Evolutionary conservation across 176 grass and related monocot genomes (phyloP).

Genomic region (Phoenix dactylifera): DNA sequence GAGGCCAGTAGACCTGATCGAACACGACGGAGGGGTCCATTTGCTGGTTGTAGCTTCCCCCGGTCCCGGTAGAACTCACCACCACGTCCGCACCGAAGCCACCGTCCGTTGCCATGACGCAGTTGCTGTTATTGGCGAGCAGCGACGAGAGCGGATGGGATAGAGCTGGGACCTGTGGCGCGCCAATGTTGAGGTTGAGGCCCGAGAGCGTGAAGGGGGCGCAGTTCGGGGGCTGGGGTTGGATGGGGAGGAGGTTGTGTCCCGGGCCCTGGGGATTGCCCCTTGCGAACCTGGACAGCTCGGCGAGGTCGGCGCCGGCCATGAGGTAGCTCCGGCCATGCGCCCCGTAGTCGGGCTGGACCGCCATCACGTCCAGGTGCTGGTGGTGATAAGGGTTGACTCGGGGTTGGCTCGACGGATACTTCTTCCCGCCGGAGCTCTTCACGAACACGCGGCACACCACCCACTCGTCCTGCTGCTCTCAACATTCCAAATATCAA

Average conservation of each 20-base stretch:
- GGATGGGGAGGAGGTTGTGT: conserved; percentile 50
- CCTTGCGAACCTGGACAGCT: conserved; percentile 49
- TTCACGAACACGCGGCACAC: conserved; percentile 77
- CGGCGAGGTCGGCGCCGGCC: conserved; percentile 30
- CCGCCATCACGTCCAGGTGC: conserved; percentile 30
- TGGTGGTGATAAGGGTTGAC: conserved; percentile 30
- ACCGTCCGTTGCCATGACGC: too few species aligned
- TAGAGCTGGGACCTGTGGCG: background rate
- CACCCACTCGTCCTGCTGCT: conserved; percentile 63
- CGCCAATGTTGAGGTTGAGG: conserved; percentile 60
- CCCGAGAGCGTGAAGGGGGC: conserved; percentile 34
- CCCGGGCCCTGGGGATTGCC: conserved; percentile 31
- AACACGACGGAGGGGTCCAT: too few species aligned
- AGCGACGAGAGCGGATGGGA: conserved; percentile 26
- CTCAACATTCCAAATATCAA: background rate
- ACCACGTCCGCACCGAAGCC: too few species aligned
- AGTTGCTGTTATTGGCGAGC: conserved; percentile 13
- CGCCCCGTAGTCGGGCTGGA: too few species aligned
- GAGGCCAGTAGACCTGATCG: too few species aligned
- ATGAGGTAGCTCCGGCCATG: conserved; percentile 9
- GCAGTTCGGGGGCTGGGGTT: conserved; percentile 24
- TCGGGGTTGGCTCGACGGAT: conserved; percentile 53
- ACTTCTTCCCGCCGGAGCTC: conserved; percentile 32
- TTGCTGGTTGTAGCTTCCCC: too few species aligned
- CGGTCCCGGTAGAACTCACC: too few species aligned